These are phyloP conservation scores for Castanea sativa DNA, from an alignment of 306 rosid species.

Conservation along the genomic window DNA sequence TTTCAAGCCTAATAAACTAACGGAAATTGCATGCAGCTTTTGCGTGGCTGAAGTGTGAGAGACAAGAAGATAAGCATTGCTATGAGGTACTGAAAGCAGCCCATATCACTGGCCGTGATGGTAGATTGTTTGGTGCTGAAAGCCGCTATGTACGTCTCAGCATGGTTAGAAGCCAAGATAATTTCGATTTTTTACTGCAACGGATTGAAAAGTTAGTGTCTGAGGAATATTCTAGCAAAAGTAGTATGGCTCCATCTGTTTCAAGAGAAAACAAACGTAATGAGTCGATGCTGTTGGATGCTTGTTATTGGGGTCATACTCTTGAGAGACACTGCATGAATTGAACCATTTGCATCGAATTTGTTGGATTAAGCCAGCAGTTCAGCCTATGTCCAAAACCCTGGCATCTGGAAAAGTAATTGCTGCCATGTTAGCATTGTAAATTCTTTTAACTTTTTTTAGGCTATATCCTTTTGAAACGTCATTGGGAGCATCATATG, in stretches of 20 bases:
- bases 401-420: too few relatives aligned
- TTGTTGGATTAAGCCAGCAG: too few relatives aligned
- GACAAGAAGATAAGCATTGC: constrained; percentile 43
- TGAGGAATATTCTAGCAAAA: background rate
- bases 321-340: too few relatives aligned
- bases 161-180: constrained; percentile 43
- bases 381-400: too few relatives aligned
- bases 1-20: background rate
- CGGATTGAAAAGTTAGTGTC: constrained; percentile 27
- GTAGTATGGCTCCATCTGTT: background rate
- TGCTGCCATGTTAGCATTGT: too few relatives aligned
- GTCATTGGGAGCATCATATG: too few relatives aligned
- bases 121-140: constrained; percentile 20
- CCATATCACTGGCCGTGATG: constrained; percentile 28
- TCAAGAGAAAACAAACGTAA: too few relatives aligned
- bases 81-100: constrained; percentile 27
- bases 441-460: too few relatives aligned
- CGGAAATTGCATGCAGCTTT: constrained; percentile 24
- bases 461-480: too few relatives aligned
- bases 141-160: constrained; percentile 37
- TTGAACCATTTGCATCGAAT: too few relatives aligned
- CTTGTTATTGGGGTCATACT: too few relatives aligned
- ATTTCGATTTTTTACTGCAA: constrained; percentile 38
- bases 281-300: too few relatives aligned
- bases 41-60: constrained; percentile 56